Base-by-base conservation (phyloP, 345 rosid genomes). In the Kandelia obovata region DNA sequence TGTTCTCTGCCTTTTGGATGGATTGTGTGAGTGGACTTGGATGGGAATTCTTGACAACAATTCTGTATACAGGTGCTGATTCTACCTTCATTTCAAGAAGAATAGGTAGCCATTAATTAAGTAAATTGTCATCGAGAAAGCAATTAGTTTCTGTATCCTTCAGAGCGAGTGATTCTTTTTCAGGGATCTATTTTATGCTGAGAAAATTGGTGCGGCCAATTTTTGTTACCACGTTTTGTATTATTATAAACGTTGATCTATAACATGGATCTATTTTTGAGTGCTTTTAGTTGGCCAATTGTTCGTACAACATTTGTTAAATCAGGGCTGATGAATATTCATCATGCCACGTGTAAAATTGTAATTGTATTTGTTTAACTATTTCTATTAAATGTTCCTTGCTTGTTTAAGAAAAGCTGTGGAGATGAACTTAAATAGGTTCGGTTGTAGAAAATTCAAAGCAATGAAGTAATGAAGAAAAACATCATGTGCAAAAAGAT, bases 81-180 rank as follows among this genome's bases (percentile, higher is more conserved):
- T 52, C 43, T 32, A 53, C n/a, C 55, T 27, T 58, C 16, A 35
- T 63, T 69, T 52, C 26, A 56, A 63, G 68, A 35, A 73, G 65
- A 28, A 32, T 59, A 19, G 31, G 31, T 70, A 46, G 43, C 32
- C 66, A 64, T 76, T 71, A 20, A 55, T 60, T 59, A 19, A 70
- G 73, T 66, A 70, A 76, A 66, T 67, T 73, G 56, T 46, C 57
- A 64, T 62, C 59, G 66, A 67, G 65, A 69, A 63, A 64, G 68
- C 66, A 21, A 35, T 39, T 47, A 51, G 21, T 35, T 30, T 53
- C 46, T 65, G 67, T 59, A 53, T 39, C 61, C 49, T 7, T 47
- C n/a, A 60, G 64, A 62, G 71, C 37, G 52, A 52, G 49, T 13
- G 19, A 43, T 75, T 65, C 61, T 66, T 71, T 35, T 43, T 46